These are phyloP conservation scores for Exophiala sp. DNA, from an alignment of 2,329 filamentous ascomycete species.

Conservation along the genomic window DNA sequence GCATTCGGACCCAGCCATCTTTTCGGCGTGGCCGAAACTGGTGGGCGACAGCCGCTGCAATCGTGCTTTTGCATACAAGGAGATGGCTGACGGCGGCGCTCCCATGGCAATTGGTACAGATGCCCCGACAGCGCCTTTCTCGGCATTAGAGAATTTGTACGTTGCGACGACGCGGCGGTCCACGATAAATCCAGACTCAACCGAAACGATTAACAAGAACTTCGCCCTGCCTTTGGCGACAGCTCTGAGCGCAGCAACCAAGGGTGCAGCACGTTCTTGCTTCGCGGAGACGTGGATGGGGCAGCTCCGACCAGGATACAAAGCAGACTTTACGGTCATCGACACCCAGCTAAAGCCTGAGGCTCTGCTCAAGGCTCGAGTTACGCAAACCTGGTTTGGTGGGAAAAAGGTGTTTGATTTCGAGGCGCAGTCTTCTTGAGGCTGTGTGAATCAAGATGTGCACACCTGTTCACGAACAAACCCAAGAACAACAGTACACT, in stretches of 20 bases:
- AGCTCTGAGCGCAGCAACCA: conserved; percentile 43
- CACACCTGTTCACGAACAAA: no score
- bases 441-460: no score
- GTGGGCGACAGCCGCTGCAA: conserved; percentile 44
- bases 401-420: conserved; percentile 35
- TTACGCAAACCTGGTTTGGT: conserved; percentile 45
- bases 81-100: conserved; percentile 45
- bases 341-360: conserved; percentile 40
- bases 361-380: conserved; percentile 39
- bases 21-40: conserved; percentile 47
- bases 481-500: no score
- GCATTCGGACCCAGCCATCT: conserved; percentile 42
- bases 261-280: conserved; percentile 45
- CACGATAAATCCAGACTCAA: conserved; percentile 37
- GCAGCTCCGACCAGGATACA: conserved; percentile 39
- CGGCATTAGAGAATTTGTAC: conserved; percentile 46
- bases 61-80: conserved; percentile 49
- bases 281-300: conserved; percentile 44
- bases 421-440: no score
- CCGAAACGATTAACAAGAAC: conserved; percentile 40
- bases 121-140: conserved; percentile 45
- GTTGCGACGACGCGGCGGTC: conserved; percentile 47
- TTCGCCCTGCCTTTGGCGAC: conserved; percentile 41
- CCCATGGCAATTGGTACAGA: conserved; percentile 46
- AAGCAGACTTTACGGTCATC: conserved; percentile 39